Base-by-base conservation (phyloP, 805 yeast genomes). In the Torulaspora maleeae region DNA sequence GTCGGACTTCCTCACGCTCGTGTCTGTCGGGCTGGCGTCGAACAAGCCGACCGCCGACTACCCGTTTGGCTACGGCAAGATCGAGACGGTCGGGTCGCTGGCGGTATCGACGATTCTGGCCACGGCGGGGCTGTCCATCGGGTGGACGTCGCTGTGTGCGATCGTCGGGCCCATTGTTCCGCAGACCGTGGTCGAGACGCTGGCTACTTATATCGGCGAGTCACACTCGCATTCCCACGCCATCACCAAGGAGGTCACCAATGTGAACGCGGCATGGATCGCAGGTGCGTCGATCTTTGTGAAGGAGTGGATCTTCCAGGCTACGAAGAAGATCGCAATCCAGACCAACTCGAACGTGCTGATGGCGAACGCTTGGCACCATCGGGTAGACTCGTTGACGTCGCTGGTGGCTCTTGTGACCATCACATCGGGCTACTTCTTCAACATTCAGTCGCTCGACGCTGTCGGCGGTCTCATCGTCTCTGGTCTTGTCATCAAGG, bases 341-440 rank as follows among this genome's bases (percentile, higher is more conserved):
- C 71, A 76, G 49, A 77, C 87, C 24, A 85, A 86, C 60, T 88
- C 96, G 0, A 87, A 88, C 51, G 98, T 93, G 3, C 73, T 93
- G 38, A 80, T 87, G 40, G 99, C 99, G 3, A 93, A 93, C 61
- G 99, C 99, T 3, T 93, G 99, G 98, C 99, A 93, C 64, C 99
- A 93, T 62, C 76, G 99, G 51, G 93, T 91, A 9, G 99, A 93
- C 61, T 84, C 95, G 0, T 64, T 93, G 55, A 95, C 98, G 1
- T 87, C 97, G 0, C 73, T 84, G 17, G 98, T 91, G 6, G 97
- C 98, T 0, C 75, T 91, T 16, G 76, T 81, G 3, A 89, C 98
- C 1, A 93, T 93, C 41, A 77, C 95, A 0, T 82, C 90, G 1
- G 95, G 96, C 27, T 82, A 85, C 54, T 71, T 87, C 48, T 77